These are phyloP conservation scores for Camellia lanceoleosa DNA, from an alignment of 148 eudicot species.

Conservation along the genomic window DNA sequence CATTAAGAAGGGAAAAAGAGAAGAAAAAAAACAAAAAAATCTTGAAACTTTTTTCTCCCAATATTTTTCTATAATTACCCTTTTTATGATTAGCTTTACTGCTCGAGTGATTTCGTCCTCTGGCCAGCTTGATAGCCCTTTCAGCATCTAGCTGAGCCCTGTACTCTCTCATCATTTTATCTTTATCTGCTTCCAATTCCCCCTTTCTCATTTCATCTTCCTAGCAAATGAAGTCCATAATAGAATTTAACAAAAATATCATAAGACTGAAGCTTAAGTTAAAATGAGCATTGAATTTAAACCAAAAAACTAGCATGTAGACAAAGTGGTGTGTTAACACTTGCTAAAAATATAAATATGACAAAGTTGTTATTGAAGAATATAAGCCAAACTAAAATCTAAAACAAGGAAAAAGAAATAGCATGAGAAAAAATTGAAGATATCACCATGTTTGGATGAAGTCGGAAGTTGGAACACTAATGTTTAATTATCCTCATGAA, in stretches of 20 bases:
- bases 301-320: neutral
- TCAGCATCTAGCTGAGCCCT: conserved; percentile 95
- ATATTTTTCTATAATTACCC: conserved; percentile 36
- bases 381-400: neutral
- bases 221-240: conserved; percentile 31
- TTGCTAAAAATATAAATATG: neutral
- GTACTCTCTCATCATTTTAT: conserved; percentile 94
- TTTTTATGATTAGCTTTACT: conserved; percentile 67
- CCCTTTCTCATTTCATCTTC: conserved; percentile 92
- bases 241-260: conserved; percentile 1
- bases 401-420: neutral
- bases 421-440: neutral
- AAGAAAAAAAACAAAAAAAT: neutral
- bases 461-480: no score
- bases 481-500: no score
- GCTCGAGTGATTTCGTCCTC: conserved; percentile 86
- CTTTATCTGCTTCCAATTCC: conserved; percentile 96
- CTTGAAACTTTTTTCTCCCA: neutral
- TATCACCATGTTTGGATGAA: neutral
- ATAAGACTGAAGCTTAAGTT: neutral
- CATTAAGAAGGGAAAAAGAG: neutral
- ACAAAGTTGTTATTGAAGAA: neutral
- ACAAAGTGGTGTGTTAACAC: neutral
- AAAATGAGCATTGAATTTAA: neutral
- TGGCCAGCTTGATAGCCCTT: conserved; percentile 86